Evolutionary conservation across 495 filamentous ascomycete genomes (phyloP), one percentile per base, ranked within the genome.

Genomic region (Neurospora cerealis): DNA sequence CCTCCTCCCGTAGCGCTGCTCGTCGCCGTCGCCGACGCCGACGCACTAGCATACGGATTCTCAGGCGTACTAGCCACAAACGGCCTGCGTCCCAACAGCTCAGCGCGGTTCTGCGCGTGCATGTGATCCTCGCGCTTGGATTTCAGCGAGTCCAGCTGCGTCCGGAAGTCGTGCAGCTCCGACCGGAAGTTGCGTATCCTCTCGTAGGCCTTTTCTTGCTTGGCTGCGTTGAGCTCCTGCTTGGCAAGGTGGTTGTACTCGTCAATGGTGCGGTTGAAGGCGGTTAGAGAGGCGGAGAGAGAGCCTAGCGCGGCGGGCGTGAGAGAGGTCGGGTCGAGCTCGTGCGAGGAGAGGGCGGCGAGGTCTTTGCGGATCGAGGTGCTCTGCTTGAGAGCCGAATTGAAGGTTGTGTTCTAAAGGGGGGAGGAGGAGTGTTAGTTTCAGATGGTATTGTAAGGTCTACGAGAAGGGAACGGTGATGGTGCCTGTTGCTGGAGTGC

Each of bases 321-420:
- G 13, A 77, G 38, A 28, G 72, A 42, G 70, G 89, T 89, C 13
- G 91, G 87, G 72, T 87, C 87, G 34, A 85, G 79, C 13, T 89
- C 87, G 13, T 89, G 86, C 75, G 90, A 87, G 70, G 91, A 82
- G 77, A 97, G 92, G 76, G 83, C 83, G 76, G 93, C 89, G 70
- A 98, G 90, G 81, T 97, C 94, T 74, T 90, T 90, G 76, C 94
- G 93, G 79, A 97, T 91, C 8, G 93, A 87, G 72, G 92, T 94
- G 66, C 91, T 93, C 85, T 98, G 95, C 83, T 97, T 96, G 38
- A 97, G 89, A 39, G 96, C 95, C 21, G 94, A 95, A 83, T 98
- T 98, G 88, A 97, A 98, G 74, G 95, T 88, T 19, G 93, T 93
- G 81, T 97, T 97, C 95, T 88, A 72, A 0, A 13, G 21, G 13